Evolutionary conservation across 2,329 filamentous ascomycete species (phyloP), one percentile per base, ranked within the genome.

Genomic region (Hypoxylon sp.): DNA sequence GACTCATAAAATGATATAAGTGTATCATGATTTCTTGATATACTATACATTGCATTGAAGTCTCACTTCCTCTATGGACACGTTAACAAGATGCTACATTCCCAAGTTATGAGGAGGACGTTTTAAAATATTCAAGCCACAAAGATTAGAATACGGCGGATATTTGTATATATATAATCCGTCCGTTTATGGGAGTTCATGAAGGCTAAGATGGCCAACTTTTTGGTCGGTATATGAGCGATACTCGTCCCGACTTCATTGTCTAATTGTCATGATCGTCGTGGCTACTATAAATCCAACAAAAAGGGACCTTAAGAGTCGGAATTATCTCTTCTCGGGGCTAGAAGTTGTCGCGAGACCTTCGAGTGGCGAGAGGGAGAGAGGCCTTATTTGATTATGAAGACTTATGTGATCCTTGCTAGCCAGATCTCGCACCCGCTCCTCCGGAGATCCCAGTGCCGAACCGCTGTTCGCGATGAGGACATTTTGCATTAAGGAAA

Each of bases 401-500:
- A 54, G 46, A 52, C 35, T 48, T 33, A n/a, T 13, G 17, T 51
- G 48, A 65, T 44, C 56, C 60, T 53, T 67, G 35, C n/a, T 42
- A 56, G 42, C 57, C 33, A 71, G 60, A 70, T 67, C 67, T 70
- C 61, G 63, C 63, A 65, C 54, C 69, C 63, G 61, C 54, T 70
- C 26, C 66, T 67, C 69, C 67, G 67, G 67, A 42, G 57, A 48
- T 39, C 57, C 44, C 26, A 67, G 37, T 65, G 57, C 67, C 67
- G 66, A 70, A 61, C 51, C 17, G 46, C 42, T 42, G 11, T 53
- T 65, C 29, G 53, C 22, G 29, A 48, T 57, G 65, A 68, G 26
- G 19, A 58, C 33, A 68, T 66, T 29, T 47, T 64, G 59, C 63
- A 67, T 31, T 31, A 31, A 65, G 47, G 53, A 62, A 35, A 66